These are phyloP conservation scores for Metarhizium robertsii DNA, from an alignment of 2,329 filamentous ascomycete genomes.

Conservation along the genomic window DNA sequence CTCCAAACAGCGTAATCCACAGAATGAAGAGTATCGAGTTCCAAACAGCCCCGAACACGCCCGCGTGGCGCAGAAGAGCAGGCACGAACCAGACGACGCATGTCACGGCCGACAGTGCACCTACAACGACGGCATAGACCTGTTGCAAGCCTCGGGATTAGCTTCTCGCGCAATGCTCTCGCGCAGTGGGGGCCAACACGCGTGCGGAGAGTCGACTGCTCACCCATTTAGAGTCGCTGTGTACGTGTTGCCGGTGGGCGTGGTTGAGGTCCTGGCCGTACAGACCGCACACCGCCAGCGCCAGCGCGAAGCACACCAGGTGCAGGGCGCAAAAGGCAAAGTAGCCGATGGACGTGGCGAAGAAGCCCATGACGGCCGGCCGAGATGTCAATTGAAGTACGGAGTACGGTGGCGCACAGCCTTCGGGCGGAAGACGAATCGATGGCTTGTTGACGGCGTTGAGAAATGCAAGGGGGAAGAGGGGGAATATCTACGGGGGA, in stretches of 20 bases:
- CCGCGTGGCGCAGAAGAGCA: constrained; percentile 42
- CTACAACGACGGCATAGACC: constrained; percentile 66
- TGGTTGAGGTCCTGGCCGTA: constrained; percentile 61
- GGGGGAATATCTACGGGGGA: too few species aligned
- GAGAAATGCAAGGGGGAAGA: background rate
- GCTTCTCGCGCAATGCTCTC: background rate
- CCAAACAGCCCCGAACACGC: constrained; percentile 50
- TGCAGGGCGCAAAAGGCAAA: constrained; percentile 55
- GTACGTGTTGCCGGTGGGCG: constrained; percentile 38
- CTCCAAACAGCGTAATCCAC: constrained; percentile 73
- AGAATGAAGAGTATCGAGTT: constrained; percentile 65
- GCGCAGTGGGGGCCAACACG: background rate
- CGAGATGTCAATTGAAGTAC: constrained; percentile 7
- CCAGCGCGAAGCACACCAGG: constrained; percentile 67
- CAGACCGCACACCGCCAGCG: constrained; percentile 66
- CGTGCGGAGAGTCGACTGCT: constrained; percentile 13
- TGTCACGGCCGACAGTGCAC: constrained; percentile 54
- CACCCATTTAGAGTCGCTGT: constrained; percentile 62
- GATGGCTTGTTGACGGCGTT: background rate
- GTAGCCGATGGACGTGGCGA: constrained; percentile 36
- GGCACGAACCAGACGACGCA: constrained; percentile 57
- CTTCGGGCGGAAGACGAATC: background rate
- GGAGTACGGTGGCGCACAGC: too few species aligned
- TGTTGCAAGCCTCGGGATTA: constrained; percentile 26
- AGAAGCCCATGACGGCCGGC: constrained; percentile 31